Evolutionary conservation across 2,329 filamentous ascomycete species (phyloP), one percentile per base, ranked within the genome.

Genomic region (Sclerotinia glacialis): DNA sequence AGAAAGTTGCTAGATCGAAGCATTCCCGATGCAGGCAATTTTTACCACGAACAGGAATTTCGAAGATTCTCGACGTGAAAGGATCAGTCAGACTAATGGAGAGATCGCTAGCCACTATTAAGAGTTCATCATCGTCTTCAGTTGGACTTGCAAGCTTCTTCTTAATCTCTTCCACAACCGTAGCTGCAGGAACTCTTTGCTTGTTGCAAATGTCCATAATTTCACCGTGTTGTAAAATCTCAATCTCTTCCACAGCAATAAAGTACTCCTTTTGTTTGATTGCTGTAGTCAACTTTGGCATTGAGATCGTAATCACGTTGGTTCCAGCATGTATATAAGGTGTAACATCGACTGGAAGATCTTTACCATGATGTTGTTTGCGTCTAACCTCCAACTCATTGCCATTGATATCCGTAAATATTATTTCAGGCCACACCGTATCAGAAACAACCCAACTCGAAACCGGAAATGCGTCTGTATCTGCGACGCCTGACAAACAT

Each of bases 1-100:
- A 83, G 80, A 92, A 98, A 0, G 86, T 93, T 26, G 90, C 84
- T 9, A 97, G 85, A 76, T 98, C 94, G 75, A 98, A 97, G 75
- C 93, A 97, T 75, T 97, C 92, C 46, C 89, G 80, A 75, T 99
- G 94, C 31, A 80, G 80, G 76, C 95, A 99, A 3, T 77, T 72
- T 9, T 74, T 79, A 34, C 92, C 88, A 37, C 93, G 88, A 2
- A 89, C 91, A 0, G 95, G 94, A 0, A 83, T 82, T 6, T 84
- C 80, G 75, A 90, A 93, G 14, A 95, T 82, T 16, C 74, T 79
- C 1, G 83, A 80, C 66, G 81, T 89, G 74, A 90, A 91, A 0
- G 89, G 88, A 75, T 92, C 89, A 0, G 86, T 80, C 18, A 93
- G 78, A 68, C 87, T 83, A 64, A 93, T 81, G 3, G 81, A 82